phyloP scores from a whole-genome alignment of 139 green algal species.

The Haematococcus lacustris region DNA sequence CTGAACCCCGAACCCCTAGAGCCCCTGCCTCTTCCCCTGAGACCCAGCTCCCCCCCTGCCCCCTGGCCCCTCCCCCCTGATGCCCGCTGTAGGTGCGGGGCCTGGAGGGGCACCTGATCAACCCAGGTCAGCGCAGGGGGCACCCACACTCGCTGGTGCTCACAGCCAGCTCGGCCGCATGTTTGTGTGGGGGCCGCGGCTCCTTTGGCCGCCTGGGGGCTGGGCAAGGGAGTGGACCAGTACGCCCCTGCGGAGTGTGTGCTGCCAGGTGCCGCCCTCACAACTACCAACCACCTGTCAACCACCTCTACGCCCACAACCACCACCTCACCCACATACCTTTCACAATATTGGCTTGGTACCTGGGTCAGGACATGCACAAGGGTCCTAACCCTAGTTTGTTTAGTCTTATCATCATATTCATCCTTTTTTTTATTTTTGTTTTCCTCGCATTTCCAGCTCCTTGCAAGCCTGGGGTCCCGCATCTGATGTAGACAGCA shows the following conservation, averaged over 20 bases:
- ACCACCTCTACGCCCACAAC: too few relatives aligned
- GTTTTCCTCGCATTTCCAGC: too few relatives aligned
- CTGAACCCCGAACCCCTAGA: not conserved
- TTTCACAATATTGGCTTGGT: slow-evolving; percentile 15
- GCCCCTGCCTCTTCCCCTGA: not conserved
- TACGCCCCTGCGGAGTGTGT: slow-evolving; percentile 49
- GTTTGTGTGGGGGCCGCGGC: slow-evolving; percentile 75
- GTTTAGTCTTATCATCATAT: too few relatives aligned
- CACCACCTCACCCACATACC: too few relatives aligned
- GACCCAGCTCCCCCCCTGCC: too few relatives aligned
- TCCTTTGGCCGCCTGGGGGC: slow-evolving; percentile 60
- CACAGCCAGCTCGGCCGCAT: too few relatives aligned
- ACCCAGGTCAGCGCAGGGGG: slow-evolving; percentile 64
- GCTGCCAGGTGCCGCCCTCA: slow-evolving; percentile 45
- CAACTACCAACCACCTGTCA: too few relatives aligned
- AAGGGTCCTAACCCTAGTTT: too few relatives aligned
- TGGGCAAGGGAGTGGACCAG: slow-evolving; percentile 32
- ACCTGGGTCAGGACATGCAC: not conserved
- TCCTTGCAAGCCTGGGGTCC: too few relatives aligned
- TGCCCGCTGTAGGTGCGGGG: not conserved
- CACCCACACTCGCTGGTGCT: slow-evolving; percentile 65
- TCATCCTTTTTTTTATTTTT: too few relatives aligned
- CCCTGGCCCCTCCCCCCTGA: too few relatives aligned
- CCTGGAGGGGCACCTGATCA: slow-evolving; percentile 4
- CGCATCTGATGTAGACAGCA: too few relatives aligned